Percentiles rank a stretch among this genome's conserved stretches.
phyloP scores from a whole-genome alignment of 1,284 basidiomycete species.

The Marasmius oreades region DNA sequence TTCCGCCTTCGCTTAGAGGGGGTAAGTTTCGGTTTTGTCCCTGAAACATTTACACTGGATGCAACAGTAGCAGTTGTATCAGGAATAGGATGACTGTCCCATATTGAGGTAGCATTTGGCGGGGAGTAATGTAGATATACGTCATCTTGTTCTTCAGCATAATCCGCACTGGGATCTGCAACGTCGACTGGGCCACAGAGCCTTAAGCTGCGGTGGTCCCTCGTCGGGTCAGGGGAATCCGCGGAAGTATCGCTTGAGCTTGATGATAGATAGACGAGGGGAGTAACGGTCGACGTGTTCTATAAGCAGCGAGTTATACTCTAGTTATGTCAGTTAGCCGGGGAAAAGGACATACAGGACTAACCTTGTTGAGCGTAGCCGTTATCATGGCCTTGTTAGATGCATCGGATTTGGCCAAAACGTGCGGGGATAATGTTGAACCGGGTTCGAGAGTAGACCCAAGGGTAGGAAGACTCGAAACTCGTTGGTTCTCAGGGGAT shows the following conservation, averaged over 20 bases:
- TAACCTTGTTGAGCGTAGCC: background rate
- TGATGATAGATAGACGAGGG: conserved; percentile 10
- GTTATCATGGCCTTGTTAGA: conserved; percentile 2
- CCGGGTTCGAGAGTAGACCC: background rate
- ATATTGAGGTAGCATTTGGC: conserved; percentile 9
- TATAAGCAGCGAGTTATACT: conserved; percentile 28
- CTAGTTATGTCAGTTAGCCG: background rate
- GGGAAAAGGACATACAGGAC: conserved; percentile 5
- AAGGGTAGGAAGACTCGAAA: background rate
- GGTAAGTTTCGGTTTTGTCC: conserved; percentile 8
- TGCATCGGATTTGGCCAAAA: conserved; percentile 2
- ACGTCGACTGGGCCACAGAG: background rate
- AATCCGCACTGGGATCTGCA: conserved; percentile 7
- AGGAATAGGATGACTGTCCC: background rate
- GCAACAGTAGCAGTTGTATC: background rate
- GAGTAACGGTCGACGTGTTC: conserved; percentile 8
- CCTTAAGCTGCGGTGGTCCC: background rate
- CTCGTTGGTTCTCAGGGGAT: background rate
- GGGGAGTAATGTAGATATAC: conserved; percentile 36
- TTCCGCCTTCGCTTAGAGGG: conserved; percentile 7
- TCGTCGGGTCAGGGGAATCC: conserved; percentile 1
- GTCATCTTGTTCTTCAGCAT: conserved; percentile 23
- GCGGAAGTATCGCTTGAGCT: conserved; percentile 25
- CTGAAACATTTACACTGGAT: background rate
- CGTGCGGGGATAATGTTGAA: background rate